These are phyloP conservation scores for Fusarium globosum DNA, from an alignment of 2,329 filamentous ascomycete species.

Conservation along the genomic window DNA sequence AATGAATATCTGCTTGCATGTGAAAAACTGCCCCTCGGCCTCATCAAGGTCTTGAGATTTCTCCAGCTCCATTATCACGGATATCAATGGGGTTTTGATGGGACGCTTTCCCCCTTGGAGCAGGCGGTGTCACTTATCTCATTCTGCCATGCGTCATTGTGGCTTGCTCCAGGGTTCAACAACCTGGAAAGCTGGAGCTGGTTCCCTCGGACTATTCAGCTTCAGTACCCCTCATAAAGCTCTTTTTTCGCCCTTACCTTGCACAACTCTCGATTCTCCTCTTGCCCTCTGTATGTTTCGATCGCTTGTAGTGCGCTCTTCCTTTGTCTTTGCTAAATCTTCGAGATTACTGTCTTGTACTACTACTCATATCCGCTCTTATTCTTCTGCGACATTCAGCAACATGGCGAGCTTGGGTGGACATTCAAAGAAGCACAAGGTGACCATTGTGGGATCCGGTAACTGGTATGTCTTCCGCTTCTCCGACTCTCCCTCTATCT, in stretches of 20 bases:
- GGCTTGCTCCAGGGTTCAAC: conserved; percentile 46
- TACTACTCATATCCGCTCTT: conserved; percentile 5
- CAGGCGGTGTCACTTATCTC: conserved; percentile 41
- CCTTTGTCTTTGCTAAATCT: conserved; percentile 20
- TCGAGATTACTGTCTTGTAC: conserved; percentile 28
- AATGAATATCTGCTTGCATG: conserved; percentile 32
- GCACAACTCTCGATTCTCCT: not conserved
- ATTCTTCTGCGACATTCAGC: conserved; percentile 34
- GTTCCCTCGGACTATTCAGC: conserved; percentile 22
- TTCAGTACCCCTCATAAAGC: conserved; percentile 41
- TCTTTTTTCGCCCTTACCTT: conserved; percentile 15
- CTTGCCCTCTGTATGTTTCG: conserved; percentile 41
- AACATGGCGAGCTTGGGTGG: conserved; percentile 57
- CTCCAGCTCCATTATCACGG: conserved; percentile 27
- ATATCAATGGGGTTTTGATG: conserved; percentile 44
- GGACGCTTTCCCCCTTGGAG: conserved; percentile 39
- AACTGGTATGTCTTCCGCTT: conserved; percentile 76
- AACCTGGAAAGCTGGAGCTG: conserved; percentile 41
- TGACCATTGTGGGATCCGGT: conserved; percentile 93
- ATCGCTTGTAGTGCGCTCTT: conserved; percentile 29
- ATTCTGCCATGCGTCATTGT: conserved; percentile 47
- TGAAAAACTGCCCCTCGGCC: conserved; percentile 42
- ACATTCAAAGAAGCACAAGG: conserved; percentile 83
- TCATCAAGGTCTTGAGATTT: conserved; percentile 15
- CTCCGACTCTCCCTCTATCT: not conserved